Base-by-base conservation (phyloP, 1,284 basidiomycete species). In the Cystobasidium sp. region DNA sequence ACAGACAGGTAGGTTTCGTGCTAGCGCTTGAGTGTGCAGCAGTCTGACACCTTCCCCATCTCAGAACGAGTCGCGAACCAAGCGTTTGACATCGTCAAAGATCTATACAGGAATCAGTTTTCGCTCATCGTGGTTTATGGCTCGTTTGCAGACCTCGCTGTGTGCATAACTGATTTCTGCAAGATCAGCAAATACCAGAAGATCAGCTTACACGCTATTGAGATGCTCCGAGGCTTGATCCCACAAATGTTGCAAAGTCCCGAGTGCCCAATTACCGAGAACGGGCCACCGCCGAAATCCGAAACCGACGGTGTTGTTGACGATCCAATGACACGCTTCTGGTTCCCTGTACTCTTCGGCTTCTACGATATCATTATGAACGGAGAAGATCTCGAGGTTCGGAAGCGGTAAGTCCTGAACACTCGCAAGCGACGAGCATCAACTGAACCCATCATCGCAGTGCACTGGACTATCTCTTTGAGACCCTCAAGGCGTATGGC, bases 281-380 rank as follows among this genome's bases (percentile, higher is more conserved):
- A n/a, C 31, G 69, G 73, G 9, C 66, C 71, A 46, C 56, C 61
- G 7, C 49, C 41, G 20, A 53, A 52, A 47, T 74, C 52, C 64
- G 75, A 75, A 49, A 56, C 63, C 43, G 77, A 64, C 81, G 81
- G 24, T 81, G 83, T 66, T 79, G 82, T 75, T 80, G 83, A 83
- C 49, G 82, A 67, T 43, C 51, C 49, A 46, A 76, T 73, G 75
- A 76, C 68, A 83, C 90, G 89, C 80, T 98, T 91, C 84, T 99
- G 97, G 97, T 95, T 93, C 85, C 97, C 97, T 0, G 89, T 95
- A 4, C 85, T 99, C 20, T 97, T 99, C 81, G 91, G 92, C 24
- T 98, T 98, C 85, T 98, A 97, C 84, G 97, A 99, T 82, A 95
- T 99, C 76, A 96, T 99, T 82, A 99, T 99, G 97, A 99, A 97